Base-by-base conservation (phyloP, 805 yeast species). In the Ogataea corticis region DNA sequence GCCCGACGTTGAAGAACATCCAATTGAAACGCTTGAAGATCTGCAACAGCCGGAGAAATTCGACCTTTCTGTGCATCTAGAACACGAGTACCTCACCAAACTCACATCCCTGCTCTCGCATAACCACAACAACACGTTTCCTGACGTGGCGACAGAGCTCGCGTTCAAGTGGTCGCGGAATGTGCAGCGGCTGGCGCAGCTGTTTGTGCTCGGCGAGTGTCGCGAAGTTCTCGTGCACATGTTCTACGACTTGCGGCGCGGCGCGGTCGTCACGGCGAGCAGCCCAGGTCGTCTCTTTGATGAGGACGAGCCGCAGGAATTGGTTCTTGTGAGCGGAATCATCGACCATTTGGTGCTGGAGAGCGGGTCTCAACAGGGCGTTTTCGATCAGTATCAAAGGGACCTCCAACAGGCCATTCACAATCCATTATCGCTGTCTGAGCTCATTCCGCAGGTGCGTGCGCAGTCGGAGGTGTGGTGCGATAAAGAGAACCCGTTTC, bases 221-320 rank as follows among this genome's bases (percentile, higher is more conserved):
- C 69, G 91, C 48, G 92, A 86, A 58, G 58, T 85, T 12, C 57
- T 76, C 35, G 75, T 80, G n/a, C 82, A 80, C 57, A 76, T 75
- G 2, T 76, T 75, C 48, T 48, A 78, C 13, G 69, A 78, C 54
- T 45, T 51, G n/a, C 29, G 54, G 27, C 34, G 40, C 17, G 42
- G 51, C 4, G 48, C 58, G 0, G 30, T 51, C 7, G 15, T 55
- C 18, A 32, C 37, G 10, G 33, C 33, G 5, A 11, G 12, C 14
- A 18, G 2, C 10, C 27, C 28, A 4, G 11, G 12, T 50, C 41
- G 34, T 50, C 4, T 44, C 36, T 9, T 12, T 11, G 10, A 10
- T 4, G 33, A 28, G 0, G 33, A 36, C 9, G 49, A 52, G 4
- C 44, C 41, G 7, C 39, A 51, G 3, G 56, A 66, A 7, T 64